phyloP scores from a whole-genome alignment of 2,329 filamentous ascomycete genomes.

The Massarina eburnea region DNA sequence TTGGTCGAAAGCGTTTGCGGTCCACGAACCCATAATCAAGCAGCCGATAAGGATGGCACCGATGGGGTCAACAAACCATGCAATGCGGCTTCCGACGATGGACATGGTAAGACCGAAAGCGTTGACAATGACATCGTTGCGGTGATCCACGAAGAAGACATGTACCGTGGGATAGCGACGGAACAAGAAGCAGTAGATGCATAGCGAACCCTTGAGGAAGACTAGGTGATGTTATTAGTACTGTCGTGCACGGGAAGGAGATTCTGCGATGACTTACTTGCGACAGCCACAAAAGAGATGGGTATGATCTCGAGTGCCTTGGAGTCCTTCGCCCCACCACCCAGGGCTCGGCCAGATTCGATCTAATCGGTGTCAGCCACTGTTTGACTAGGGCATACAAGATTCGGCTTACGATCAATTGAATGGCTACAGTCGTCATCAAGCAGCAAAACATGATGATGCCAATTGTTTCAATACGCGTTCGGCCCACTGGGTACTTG shows the following conservation, averaged over 20 bases:
- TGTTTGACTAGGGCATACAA: constrained; percentile 3
- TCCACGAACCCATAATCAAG: constrained; percentile 64
- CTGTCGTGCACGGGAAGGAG: not conserved
- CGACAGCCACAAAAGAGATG: constrained; percentile 56
- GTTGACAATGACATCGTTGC: constrained; percentile 60
- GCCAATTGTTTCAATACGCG: constrained; percentile 64
- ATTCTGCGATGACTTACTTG: constrained; percentile 46
- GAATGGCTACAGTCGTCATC: constrained; percentile 67
- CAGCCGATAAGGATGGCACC: constrained; percentile 63
- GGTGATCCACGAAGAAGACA: constrained; percentile 61
- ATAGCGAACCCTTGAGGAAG: constrained; percentile 55
- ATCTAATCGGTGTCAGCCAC: constrained; percentile 43
- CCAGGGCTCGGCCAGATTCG: constrained; percentile 59
- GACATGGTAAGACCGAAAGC: constrained; percentile 59
- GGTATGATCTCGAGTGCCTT: constrained; percentile 56
- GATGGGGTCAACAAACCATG: constrained; percentile 64
- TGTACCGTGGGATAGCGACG: constrained; percentile 58
- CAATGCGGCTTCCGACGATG: constrained; percentile 53
- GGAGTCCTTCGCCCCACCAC: constrained; percentile 45
- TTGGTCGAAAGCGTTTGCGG: constrained; percentile 62
- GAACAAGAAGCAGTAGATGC: constrained; percentile 58
- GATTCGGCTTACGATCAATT: constrained; percentile 54
- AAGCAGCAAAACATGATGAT: constrained; percentile 67
- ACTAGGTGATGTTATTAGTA: constrained; percentile 37
- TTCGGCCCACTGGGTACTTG: constrained; percentile 65